Percentiles rank a stretch among this genome's conserved stretches.
These are phyloP conservation scores for Monosporozyma solicola DNA, from an alignment of 805 yeast genomes.

Conservation along the genomic window DNA sequence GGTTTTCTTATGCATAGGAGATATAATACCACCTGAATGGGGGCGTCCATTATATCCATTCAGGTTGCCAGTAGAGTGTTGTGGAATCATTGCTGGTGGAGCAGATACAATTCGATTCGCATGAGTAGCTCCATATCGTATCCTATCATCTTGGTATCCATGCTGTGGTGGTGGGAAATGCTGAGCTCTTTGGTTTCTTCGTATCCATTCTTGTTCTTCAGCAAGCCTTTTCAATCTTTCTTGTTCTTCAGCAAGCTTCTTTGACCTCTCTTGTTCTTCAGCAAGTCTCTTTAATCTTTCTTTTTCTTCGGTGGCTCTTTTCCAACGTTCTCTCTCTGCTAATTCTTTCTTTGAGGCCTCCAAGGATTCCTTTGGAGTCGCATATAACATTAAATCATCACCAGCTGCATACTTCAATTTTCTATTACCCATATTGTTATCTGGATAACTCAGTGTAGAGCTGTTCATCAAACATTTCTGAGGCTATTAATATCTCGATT, in stretches of 20 bases:
- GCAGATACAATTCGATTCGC: background rate
- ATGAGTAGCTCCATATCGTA: background rate
- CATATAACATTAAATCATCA: conserved; percentile 27
- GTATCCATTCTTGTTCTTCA: conserved; percentile 3
- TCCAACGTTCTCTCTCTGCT: conserved; percentile 20
- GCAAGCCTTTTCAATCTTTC: background rate
- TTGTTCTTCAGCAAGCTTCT: conserved; percentile 12
- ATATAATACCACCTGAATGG: background rate
- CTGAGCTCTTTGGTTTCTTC: background rate
- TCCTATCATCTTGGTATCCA: background rate
- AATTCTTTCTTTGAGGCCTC: conserved; percentile 19
- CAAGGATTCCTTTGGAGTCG: conserved; percentile 31
- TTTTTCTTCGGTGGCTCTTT: conserved; percentile 19
- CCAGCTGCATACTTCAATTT: conserved; percentile 29
- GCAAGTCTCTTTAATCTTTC: background rate
- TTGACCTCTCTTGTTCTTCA: conserved; percentile 4
- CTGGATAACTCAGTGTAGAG: background rate
- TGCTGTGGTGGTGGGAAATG: background rate
- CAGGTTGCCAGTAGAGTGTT: background rate
- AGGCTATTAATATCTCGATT: no score
- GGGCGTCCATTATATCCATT: background rate
- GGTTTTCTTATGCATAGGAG: background rate
- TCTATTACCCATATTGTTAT: conserved; percentile 20
- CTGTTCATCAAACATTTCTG: no score
- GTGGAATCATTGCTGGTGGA: conserved; percentile 1